phyloP scores from a whole-genome alignment of 345 rosid species.

The Melastoma malabathricum region DNA sequence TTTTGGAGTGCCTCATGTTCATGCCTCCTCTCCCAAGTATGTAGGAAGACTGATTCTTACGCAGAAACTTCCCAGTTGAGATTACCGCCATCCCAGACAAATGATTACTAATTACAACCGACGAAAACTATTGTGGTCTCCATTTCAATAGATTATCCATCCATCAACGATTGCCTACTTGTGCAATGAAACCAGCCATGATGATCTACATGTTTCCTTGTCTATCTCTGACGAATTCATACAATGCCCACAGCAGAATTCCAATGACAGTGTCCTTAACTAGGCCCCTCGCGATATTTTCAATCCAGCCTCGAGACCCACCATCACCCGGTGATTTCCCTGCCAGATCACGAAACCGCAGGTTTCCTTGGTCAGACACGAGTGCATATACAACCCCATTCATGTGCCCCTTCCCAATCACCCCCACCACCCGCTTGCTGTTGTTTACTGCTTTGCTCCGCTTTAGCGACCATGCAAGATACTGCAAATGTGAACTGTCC shows the following conservation, averaged over 20 bases:
- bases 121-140: too few species aligned
- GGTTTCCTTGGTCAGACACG: constrained; percentile 54
- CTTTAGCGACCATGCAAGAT: constrained; percentile 81
- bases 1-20: too few species aligned
- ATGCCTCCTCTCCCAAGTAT: too few species aligned
- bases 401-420: constrained; percentile 79
- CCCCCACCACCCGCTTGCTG: constrained; percentile 63
- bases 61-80: too few species aligned
- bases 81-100: too few species aligned
- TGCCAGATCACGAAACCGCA: constrained; percentile 56
- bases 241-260: constrained; percentile 9
- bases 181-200: too few species aligned
- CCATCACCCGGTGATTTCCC: constrained; percentile 33
- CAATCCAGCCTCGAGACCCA: constrained; percentile 5
- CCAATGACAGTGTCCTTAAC: constrained; percentile 7
- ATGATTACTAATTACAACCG: too few species aligned
- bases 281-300: constrained; percentile 4
- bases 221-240: constrained; percentile 6
- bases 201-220: neutral
- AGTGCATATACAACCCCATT: constrained; percentile 72
- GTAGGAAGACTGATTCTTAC: too few species aligned
- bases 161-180: too few species aligned
- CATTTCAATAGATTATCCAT: too few species aligned
- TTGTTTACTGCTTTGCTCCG: constrained; percentile 83
- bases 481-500: constrained; percentile 27